Base-by-base conservation (phyloP, 2,329 filamentous ascomycete species). In the Knufia fluminis region DNA sequence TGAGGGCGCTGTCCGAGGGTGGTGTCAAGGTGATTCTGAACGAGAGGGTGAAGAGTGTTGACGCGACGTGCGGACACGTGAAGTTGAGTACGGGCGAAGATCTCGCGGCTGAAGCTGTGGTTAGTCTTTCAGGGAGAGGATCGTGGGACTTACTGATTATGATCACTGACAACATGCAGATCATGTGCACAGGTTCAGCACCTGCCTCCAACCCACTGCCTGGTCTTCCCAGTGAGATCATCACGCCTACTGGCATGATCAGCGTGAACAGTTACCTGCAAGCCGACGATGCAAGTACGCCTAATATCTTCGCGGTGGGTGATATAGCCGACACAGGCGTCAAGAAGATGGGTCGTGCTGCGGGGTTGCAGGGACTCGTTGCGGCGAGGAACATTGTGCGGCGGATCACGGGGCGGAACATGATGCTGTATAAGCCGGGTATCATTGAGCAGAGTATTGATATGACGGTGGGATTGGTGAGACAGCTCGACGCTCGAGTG, bases 251-350 rank as follows among this genome's bases (percentile, higher is more conserved):
- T 0, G 74, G 73, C 1, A 71, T 74, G 50, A 73, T 82, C 55
- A 66, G 67, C 1, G 75, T 83, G 20, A 71, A 72, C 43, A 68
- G 73, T 0, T 80, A 75, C 0, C 66, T 85, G 26, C 80, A 83
- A 53, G 66, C 85, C 12, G 59, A 63, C 6, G 73, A 77, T 55
- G 62, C 68, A 1, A 51, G 54, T 0, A 45, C 48, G 22, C 67
- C 71, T 1, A 72, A 79, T 52, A 68, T 84, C 1, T 85, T 80
- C 56, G 76, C 75, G 1, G 73, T 78, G n/a, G 82, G 82, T 16
- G 81, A 85, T 54, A 77, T 85, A 3, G 74, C 78, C 3, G 75
- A 77, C 22, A 63, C 62, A 3, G 68, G 70, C 0, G 67, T 67
- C 0, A 63, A 66, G 31, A 74, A 72, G 4, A 81, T 80, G 59